phyloP scores from a whole-genome alignment of 148 eudicot genomes.

The Fagopyrum homotropicum region DNA sequence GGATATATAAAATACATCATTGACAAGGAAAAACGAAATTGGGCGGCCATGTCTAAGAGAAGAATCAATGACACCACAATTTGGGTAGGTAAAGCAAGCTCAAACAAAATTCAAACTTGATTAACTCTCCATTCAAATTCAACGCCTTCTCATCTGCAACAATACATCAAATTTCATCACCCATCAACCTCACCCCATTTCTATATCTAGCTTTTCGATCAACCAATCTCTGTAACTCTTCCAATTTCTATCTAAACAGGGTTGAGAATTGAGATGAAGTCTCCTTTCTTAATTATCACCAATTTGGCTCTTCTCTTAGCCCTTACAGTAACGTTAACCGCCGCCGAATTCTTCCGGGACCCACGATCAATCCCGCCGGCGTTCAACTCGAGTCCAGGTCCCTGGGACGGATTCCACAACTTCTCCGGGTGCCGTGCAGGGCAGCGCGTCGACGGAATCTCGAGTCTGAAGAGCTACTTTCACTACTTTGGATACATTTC shows the following conservation, averaged over 20 bases:
- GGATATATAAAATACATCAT: no score
- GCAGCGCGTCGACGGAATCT: slow-evolving; percentile 16
- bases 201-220: not conserved
- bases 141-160: not conserved
- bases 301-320: not conserved
- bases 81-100: slow-evolving; percentile 2
- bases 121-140: not conserved
- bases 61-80: not conserved
- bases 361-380: slow-evolving; percentile 8
- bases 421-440: slow-evolving; percentile 19
- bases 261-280: not conserved
- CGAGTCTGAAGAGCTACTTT: slow-evolving; percentile 14
- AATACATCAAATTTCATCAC: not conserved
- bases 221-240: not conserved
- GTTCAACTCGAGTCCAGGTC: not conserved
- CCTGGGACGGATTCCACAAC: slow-evolving; percentile 10
- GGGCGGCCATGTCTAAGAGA: not conserved
- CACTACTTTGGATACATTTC: slow-evolving; percentile 20
- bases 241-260: not conserved
- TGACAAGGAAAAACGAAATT: not conserved
- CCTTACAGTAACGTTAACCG: not conserved
- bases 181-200: not conserved
- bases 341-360: slow-evolving; percentile 3
- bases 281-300: not conserved
- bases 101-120: not conserved